Conservation (phyloP, 129 eudicot genomes). For the Saussurea involucrata region DNA sequence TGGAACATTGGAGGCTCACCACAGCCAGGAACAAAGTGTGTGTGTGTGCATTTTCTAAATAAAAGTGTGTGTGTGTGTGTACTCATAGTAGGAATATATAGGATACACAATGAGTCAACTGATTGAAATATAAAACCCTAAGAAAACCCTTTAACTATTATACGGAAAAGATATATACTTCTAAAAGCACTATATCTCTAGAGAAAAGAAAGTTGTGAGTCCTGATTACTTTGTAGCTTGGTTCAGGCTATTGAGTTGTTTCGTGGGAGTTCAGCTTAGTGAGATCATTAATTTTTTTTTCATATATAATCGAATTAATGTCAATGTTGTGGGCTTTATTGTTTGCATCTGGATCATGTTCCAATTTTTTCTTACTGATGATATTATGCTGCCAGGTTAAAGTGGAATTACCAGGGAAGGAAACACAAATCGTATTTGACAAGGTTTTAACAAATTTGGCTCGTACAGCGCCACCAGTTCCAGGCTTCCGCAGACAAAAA, state of each 20-base stretch:
- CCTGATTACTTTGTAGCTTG: not conserved
- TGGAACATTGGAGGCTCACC: too few species aligned
- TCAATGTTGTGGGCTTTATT: not conserved
- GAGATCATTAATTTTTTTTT: not conserved
- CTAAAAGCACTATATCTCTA: not conserved
- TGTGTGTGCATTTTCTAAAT: too few species aligned
- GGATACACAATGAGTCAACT: too few species aligned
- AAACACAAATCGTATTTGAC: conserved; percentile 73
- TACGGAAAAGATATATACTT: not conserved
- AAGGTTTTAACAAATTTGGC: conserved; percentile 75
- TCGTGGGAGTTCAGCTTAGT: not conserved
- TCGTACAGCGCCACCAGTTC: conserved; percentile 88
- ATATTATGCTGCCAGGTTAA: conserved; percentile 53
- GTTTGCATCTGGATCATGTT: conserved; percentile 9
- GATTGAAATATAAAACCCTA: too few species aligned
- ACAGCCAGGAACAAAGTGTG: too few species aligned
- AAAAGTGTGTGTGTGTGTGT: too few species aligned
- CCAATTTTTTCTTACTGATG: conserved; percentile 1
- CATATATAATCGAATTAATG: not conserved
- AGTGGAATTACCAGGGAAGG: conserved; percentile 78
- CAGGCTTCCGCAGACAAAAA: conserved; percentile 91
- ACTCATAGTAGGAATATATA: too few species aligned
- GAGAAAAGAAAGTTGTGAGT: not conserved
- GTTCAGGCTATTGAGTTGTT: conserved; percentile 8
- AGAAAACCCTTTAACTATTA: too few species aligned